A percentile compares a stretch with the other conserved stretches of the same genome.
Conservation (phyloP, 495 filamentous ascomycete genomes). For the Hyaloscypha finlandica region DNA sequence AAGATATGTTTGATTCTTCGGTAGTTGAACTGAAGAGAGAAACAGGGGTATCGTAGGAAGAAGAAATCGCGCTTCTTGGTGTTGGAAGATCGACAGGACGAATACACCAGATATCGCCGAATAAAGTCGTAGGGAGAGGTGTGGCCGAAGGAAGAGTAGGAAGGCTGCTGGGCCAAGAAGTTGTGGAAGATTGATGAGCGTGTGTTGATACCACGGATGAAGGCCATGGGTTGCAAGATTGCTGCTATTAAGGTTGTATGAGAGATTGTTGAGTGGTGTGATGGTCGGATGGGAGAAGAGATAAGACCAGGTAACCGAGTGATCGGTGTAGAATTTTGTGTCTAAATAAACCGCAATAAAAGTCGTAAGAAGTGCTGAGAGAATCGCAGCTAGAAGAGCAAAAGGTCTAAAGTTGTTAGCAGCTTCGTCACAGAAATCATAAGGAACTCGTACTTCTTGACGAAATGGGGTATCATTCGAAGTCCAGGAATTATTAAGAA, state of each 20-base stretch:
- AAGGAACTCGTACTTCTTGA: constrained; percentile 62
- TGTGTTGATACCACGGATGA: constrained; percentile 89
- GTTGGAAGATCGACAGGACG: constrained; percentile 80
- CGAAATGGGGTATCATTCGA: constrained; percentile 80
- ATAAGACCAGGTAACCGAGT: constrained; percentile 57
- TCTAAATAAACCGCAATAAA: constrained; percentile 76
- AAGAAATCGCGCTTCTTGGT: constrained; percentile 95
- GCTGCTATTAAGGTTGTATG: constrained; percentile 73
- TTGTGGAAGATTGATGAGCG: constrained; percentile 81
- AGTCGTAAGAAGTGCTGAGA: constrained; percentile 62
- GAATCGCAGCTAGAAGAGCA: constrained; percentile 61
- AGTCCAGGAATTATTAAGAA: constrained; percentile 81
- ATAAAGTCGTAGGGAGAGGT: constrained; percentile 59
- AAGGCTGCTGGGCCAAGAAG: constrained; percentile 85
- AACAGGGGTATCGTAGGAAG: constrained; percentile 87
- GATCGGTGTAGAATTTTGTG: constrained; percentile 74
- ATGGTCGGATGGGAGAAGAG: constrained; percentile 65
- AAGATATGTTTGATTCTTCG: constrained; percentile 49
- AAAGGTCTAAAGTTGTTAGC: constrained; percentile 56
- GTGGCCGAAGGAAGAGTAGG: constrained; percentile 62
- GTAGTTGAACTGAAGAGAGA: constrained; percentile 76
- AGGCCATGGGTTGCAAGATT: constrained; percentile 91
- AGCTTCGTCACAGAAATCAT: background rate
- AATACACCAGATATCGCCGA: constrained; percentile 81
- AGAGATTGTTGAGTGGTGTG: constrained; percentile 88